These are phyloP conservation scores for Capsicum rhomboideum DNA, from an alignment of 257 asterid genomes.

Conservation along the genomic window DNA sequence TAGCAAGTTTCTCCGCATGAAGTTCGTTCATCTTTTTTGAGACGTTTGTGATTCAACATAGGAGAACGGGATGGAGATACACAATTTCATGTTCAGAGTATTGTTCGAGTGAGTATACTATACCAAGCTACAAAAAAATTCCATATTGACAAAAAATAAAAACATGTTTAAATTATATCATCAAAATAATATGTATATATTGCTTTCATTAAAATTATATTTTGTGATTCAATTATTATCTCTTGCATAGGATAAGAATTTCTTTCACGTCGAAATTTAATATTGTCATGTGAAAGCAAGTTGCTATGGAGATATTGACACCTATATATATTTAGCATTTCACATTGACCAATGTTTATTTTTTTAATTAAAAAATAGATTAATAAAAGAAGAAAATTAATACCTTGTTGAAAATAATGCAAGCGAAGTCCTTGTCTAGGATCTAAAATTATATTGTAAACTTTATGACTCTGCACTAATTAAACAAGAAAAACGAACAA, in stretches of 20 bases:
- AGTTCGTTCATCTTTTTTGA: neutral
- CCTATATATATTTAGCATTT: neutral
- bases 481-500: neutral
- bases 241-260: neutral
- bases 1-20: neutral
- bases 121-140: neutral
- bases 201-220: neutral
- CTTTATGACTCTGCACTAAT: neutral
- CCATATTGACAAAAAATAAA: neutral
- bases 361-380: neutral
- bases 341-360: neutral
- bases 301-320: neutral
- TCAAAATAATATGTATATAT: neutral
- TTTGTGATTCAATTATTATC: neutral
- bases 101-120: neutral
- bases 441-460: neutral
- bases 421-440: neutral
- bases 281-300: neutral
- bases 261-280: neutral
- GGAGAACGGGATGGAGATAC: neutral
- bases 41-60: neutral
- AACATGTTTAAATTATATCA: neutral
- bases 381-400: neutral
- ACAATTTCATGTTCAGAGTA: neutral
- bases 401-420: neutral